Percentiles rank a stretch among this genome's conserved stretches.
Evolutionary conservation across 768 basidiomycete genomes (phyloP).

Genomic region (Leccinum boreale): DNA sequence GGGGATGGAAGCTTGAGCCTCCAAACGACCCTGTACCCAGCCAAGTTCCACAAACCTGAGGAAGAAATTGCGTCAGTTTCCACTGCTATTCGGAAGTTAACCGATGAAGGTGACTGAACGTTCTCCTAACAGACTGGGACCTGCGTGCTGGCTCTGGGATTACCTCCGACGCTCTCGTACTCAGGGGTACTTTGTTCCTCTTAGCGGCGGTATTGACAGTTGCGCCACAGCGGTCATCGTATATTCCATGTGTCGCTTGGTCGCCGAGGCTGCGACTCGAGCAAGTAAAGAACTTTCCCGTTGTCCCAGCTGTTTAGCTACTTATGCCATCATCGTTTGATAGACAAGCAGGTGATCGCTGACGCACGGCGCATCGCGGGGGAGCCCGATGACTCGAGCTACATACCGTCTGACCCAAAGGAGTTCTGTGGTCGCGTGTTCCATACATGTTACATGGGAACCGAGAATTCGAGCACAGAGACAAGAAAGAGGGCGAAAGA

Average conservation of each 20-base stretch:
- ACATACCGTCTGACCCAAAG: conserved; percentile 80
- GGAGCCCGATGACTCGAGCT: conserved; percentile 75
- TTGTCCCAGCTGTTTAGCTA: background rate
- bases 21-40: conserved; percentile 40
- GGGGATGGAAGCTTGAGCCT: conserved; percentile 48
- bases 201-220: conserved; percentile 96
- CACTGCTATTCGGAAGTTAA: background rate
- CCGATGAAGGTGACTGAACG: background rate
- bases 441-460: conserved; percentile 99
- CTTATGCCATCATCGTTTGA: background rate
- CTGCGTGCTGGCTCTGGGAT: conserved; percentile 99
- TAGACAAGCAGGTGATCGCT: conserved; percentile 81
- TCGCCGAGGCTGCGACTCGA: conserved; percentile 69
- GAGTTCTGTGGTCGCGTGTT: conserved; percentile 88
- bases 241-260: conserved; percentile 93
- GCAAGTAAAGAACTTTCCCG: conserved; percentile 51
- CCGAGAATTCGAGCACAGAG: conserved; percentile 88
- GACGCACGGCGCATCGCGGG: conserved; percentile 91
- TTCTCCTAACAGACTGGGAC: conserved; percentile 65
- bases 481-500: conserved; percentile 85
- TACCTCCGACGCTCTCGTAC: conserved; percentile 91
- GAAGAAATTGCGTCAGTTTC: conserved; percentile 92
- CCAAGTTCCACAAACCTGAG: conserved; percentile 76
- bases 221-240: conserved; percentile 97
- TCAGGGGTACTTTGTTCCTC: conserved; percentile 92